These are phyloP conservation scores for Lichina pygmaea DNA, from an alignment of 495 filamentous ascomycete genomes.

Conservation along the genomic window DNA sequence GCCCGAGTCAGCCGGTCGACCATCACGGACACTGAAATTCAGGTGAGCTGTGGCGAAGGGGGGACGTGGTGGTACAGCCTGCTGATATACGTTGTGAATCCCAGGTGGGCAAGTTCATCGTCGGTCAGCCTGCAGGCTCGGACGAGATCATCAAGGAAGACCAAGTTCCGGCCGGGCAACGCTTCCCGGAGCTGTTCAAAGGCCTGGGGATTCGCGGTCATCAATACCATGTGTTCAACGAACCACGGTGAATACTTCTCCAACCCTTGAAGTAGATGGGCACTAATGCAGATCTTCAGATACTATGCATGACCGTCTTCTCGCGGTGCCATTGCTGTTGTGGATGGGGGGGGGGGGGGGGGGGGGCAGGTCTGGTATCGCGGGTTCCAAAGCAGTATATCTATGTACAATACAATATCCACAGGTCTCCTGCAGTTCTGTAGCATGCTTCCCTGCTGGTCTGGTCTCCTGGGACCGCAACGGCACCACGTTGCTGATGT, in stretches of 20 bases:
- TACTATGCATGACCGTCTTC: too few species aligned
- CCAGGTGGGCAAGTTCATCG: conserved; percentile 75
- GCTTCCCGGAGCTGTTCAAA: conserved; percentile 72
- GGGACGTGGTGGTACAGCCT: not conserved
- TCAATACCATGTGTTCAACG: conserved; percentile 84
- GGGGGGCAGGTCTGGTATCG: too few species aligned
- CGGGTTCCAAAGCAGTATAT: too few species aligned
- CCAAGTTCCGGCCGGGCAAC: conserved; percentile 41
- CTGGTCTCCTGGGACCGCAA: too few species aligned
- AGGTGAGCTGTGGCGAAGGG: conserved; percentile 20
- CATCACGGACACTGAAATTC: conserved; percentile 93
- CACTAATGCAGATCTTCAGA: too few species aligned
- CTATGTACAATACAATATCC: too few species aligned
- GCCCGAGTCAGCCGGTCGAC: conserved; percentile 68
- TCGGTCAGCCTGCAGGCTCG: conserved; percentile 40
- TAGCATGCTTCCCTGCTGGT: too few species aligned
- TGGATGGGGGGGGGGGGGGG: too few species aligned
- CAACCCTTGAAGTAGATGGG: too few species aligned
- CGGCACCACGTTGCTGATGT: too few species aligned
- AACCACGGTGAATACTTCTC: conserved; percentile 37
- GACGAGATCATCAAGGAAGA: conserved; percentile 35
- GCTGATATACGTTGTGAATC: not conserved
- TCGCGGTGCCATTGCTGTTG: too few species aligned
- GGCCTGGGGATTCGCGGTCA: conserved; percentile 76
- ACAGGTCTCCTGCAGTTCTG: too few species aligned